phyloP scores from a whole-genome alignment of 2,329 filamentous ascomycete genomes.

The Epichloe gansuensis region DNA sequence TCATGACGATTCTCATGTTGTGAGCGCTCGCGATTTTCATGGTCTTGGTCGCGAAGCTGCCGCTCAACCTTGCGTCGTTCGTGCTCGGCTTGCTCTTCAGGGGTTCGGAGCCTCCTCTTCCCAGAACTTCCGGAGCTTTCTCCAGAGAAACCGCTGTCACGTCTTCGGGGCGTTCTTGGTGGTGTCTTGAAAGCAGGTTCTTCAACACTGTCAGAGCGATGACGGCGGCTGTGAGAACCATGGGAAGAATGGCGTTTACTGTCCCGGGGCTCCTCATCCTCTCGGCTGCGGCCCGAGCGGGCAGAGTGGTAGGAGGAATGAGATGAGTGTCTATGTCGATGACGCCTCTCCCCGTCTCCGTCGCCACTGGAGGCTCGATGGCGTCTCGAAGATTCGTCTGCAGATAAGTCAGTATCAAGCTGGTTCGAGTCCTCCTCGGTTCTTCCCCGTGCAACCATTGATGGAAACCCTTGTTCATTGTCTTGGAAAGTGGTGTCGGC shows the following conservation, averaged over 20 bases:
- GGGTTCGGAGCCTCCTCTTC: conserved; percentile 25
- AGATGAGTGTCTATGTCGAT: conserved; percentile 24
- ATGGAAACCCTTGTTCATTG: conserved; percentile 14
- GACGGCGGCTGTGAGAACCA: conserved; percentile 19
- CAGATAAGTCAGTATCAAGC: conserved; percentile 43
- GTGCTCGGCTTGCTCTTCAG: conserved; percentile 37
- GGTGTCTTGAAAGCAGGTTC: conserved; percentile 23
- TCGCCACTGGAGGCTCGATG: conserved; percentile 23
- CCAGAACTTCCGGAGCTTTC: conserved; percentile 26
- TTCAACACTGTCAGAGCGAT: conserved; percentile 26
- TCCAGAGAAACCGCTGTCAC: conserved; percentile 34
- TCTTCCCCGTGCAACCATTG: not conserved
- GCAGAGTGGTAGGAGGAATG: conserved; percentile 20
- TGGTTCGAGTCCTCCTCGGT: conserved; percentile 13
- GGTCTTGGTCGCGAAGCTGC: conserved; percentile 17
- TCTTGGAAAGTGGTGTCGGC: conserved; percentile 9
- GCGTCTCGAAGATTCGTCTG: conserved; percentile 37
- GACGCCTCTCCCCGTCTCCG: conserved; percentile 27
- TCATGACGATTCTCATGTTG: conserved; percentile 16
- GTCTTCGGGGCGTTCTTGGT: conserved; percentile 28
- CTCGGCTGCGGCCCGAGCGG: conserved; percentile 19
- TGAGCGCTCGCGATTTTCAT: conserved; percentile 14
- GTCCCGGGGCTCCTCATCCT: conserved; percentile 20
- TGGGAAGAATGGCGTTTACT: conserved; percentile 17
- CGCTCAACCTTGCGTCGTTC: conserved; percentile 38